Evolutionary conservation across 768 basidiomycete species (phyloP).

Genomic region (Kockovaella imperatae): DNA sequence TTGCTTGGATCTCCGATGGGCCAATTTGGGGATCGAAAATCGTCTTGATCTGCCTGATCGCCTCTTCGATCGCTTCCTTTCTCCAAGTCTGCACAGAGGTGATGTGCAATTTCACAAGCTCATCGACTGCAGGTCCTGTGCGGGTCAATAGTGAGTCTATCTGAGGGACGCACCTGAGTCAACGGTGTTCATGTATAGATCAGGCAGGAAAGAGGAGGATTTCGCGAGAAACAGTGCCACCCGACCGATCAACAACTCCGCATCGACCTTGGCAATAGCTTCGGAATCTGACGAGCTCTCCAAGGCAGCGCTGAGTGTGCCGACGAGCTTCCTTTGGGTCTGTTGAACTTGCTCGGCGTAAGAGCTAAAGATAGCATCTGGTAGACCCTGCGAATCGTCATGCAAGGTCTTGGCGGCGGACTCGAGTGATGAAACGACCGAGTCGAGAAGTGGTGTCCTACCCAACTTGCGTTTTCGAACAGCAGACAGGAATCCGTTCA

Average conservation of each 20-base stretch:
- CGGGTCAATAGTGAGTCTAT: neutral
- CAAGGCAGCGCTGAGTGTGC: conserved; percentile 7
- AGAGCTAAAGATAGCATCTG: conserved; percentile 4
- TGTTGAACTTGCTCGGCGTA: conserved; percentile 7
- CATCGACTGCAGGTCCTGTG: neutral
- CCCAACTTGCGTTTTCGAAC: conserved; percentile 12
- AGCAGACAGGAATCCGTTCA: conserved; percentile 16
- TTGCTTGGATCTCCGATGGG: conserved; percentile 14
- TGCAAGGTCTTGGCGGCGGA: conserved; percentile 14
- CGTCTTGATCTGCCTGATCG: conserved; percentile 14
- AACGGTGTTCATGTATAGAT: conserved; percentile 15
- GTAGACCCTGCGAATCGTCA: conserved; percentile 19
- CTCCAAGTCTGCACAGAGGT: conserved; percentile 21
- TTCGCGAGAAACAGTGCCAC: conserved; percentile 23
- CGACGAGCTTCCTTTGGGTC: conserved; percentile 9
- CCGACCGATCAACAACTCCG: conserved; percentile 28
- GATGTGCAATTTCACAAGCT: conserved; percentile 13
- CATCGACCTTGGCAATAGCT: conserved; percentile 15
- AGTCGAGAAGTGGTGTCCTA: conserved; percentile 29
- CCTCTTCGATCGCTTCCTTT: conserved; percentile 10
- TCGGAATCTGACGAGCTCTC: conserved; percentile 5
- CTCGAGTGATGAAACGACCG: conserved; percentile 16
- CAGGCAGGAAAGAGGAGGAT: conserved; percentile 13
- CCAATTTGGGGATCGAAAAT: conserved; percentile 18
- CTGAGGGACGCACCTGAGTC: conserved; percentile 3